Percentiles rank a stretch among this genome's conserved stretches.
Evolutionary conservation across 1,139 yeast genomes (phyloP).

Genomic region (Hyphopichia fennica): DNA sequence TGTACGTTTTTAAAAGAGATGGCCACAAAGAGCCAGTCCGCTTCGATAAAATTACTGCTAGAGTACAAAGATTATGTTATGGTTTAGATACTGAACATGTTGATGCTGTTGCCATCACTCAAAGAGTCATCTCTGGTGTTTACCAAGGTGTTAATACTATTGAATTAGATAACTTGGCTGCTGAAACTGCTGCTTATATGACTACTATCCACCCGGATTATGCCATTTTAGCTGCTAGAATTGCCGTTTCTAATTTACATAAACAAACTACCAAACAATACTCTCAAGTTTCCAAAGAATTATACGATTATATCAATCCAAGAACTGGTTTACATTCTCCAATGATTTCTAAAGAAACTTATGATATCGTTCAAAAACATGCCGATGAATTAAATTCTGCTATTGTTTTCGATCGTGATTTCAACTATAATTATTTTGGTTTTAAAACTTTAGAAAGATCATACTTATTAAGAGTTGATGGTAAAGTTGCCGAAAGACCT

Average conservation of each 20-base stretch:
- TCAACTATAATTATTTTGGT: slow-evolving; percentile 80
- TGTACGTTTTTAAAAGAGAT: slow-evolving; percentile 62
- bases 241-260: slow-evolving; percentile 88
- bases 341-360: slow-evolving; percentile 75
- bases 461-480: slow-evolving; percentile 67
- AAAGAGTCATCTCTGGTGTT: slow-evolving; percentile 84
- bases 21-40: slow-evolving; percentile 87
- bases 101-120: slow-evolving; percentile 87
- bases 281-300: slow-evolving; percentile 69
- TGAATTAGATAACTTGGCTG: slow-evolving; percentile 89
- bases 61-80: slow-evolving; percentile 61
- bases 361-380: slow-evolving; percentile 59
- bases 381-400: slow-evolving; percentile 77
- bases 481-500: slow-evolving; percentile 84
- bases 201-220: slow-evolving; percentile 97
- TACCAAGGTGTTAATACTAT: slow-evolving; percentile 96
- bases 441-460: slow-evolving; percentile 87
- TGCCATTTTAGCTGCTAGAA: slow-evolving; percentile 91
- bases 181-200: slow-evolving; percentile 97
- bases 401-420: slow-evolving; percentile 80
- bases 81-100: slow-evolving; percentile 82
- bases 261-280: slow-evolving; percentile 90
- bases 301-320: slow-evolving; percentile 74
- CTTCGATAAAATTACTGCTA: slow-evolving; percentile 63
- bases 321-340: slow-evolving; percentile 71